Conservation (phyloP, 2,329 filamentous ascomycete species). For the Xylariomycetidae sp. region DNA sequence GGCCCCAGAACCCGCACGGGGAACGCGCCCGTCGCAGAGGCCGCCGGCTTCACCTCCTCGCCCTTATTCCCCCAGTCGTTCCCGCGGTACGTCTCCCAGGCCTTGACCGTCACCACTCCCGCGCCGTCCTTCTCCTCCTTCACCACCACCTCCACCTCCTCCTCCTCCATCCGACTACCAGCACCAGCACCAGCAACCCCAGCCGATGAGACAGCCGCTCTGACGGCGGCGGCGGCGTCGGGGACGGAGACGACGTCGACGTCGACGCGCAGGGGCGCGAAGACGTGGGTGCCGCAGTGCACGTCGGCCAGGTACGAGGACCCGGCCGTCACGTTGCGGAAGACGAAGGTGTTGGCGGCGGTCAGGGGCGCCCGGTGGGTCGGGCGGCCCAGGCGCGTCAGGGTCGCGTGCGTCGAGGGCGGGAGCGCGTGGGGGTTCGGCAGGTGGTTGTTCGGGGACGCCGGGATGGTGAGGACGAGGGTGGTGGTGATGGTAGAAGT, state of each 20-base stretch:
- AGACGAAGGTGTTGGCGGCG: constrained; percentile 66
- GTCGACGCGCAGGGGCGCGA: constrained; percentile 77
- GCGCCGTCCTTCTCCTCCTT: too few species aligned
- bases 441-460: constrained; percentile 27
- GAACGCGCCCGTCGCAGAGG: constrained; percentile 36
- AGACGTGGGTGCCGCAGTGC: constrained; percentile 68
- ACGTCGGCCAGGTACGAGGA: constrained; percentile 84
- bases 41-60: constrained; percentile 42
- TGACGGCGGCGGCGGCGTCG: constrained; percentile 15
- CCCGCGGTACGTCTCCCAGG: constrained; percentile 82
- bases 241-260: constrained; percentile 40
- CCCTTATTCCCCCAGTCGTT: constrained; percentile 90
- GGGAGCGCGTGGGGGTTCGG: constrained; percentile 53
- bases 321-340: constrained; percentile 64
- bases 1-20: constrained; percentile 56
- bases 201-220: too few species aligned
- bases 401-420: constrained; percentile 52
- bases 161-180: too few species aligned
- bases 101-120: too few species aligned
- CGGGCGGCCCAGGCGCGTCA: constrained; percentile 29
- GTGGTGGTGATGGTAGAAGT: constrained; percentile 30
- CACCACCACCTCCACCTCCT: constrained; percentile 25
- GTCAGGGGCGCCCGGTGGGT: constrained; percentile 57
- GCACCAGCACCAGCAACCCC: too few species aligned
- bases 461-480: constrained; percentile 41